Evolutionary conservation across 345 rosid species (phyloP), one percentile per base, ranked within the genome.

Genomic region (Hypericum androsaemum): DNA sequence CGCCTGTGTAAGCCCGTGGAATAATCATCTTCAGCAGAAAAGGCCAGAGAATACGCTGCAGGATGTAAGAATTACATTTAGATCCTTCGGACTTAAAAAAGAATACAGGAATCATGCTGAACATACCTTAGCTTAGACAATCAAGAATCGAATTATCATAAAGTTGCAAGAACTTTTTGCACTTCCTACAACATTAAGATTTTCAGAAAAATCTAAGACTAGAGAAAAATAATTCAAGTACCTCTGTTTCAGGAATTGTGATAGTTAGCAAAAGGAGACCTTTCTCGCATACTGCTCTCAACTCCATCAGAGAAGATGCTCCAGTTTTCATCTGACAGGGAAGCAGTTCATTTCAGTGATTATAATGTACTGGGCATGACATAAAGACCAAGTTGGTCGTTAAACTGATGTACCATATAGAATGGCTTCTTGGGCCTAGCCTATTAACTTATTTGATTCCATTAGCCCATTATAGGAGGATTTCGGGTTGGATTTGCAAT

Each of bases 241-340:
- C 98, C 98, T 87, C 92, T 95, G 87, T 90, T 73, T 90, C 98
- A 37, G 98, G 98, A 58, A 90, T 78, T 43, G 98, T 90, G 63
- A 80, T 77, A 17, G 98, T 90, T 66, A 90, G 72, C 66, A 90
- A 79, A 71, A 87, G 84, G 79, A 90, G 98, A 63, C 96, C 95
- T 69, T 90, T 82, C 61, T 89, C 98, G 73, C 95, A 90, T 38
- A 82, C 78, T 56, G 80, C 81, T 69, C 92, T 76, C 58, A 90
- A 71, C 66, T 82, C 72, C 42, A 76, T 56, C 39, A 80, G 89
- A 71, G 75, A 64, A 72, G 78, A 60, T 11, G 54, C 57, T 38
- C 76, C 80, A 46, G 73, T 56, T 73, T 74, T 84, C 62, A 67
- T 82, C 96, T 79, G 70, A 57, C 32, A 22, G 32, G 57, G 64